Conservation (phyloP, 306 rosid genomes). For the Quercus cerris region DNA sequence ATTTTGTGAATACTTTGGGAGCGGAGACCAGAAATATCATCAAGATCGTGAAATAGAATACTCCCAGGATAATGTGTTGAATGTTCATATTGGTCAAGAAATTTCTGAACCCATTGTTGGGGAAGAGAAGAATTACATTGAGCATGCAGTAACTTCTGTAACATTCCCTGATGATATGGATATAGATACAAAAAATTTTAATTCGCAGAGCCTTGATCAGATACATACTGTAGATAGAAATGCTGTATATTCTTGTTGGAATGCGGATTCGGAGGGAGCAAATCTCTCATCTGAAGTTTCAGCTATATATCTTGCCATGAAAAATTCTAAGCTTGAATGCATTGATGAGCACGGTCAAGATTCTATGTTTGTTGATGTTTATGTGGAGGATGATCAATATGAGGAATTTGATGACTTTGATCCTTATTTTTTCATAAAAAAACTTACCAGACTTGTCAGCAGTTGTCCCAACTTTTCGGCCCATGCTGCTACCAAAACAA, state of each 20-base stretch:
- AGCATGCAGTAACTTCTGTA: slow-evolving; percentile 11
- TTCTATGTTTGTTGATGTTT: slow-evolving; percentile 69
- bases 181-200: slow-evolving; percentile 22
- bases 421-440: slow-evolving; percentile 89
- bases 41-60: slow-evolving; percentile 34
- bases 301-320: slow-evolving; percentile 77
- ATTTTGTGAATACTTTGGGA: slow-evolving; percentile 64
- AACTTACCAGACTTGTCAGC: slow-evolving; percentile 81
- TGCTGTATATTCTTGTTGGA: slow-evolving; percentile 29
- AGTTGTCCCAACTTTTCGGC: slow-evolving; percentile 93
- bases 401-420: slow-evolving; percentile 89
- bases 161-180: slow-evolving; percentile 40
- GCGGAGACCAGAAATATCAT: slow-evolving; percentile 50
- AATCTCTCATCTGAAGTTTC: slow-evolving; percentile 75
- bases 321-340: slow-evolving; percentile 88
- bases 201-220: slow-evolving; percentile 10
- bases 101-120: slow-evolving; percentile 19
- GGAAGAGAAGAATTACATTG: slow-evolving; percentile 22
- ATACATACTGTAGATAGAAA: slow-evolving; percentile 26
- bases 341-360: slow-evolving; percentile 85
- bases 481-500: slow-evolving; percentile 83
- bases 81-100: slow-evolving; percentile 38
- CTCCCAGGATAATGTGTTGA: slow-evolving; percentile 31
- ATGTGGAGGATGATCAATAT: slow-evolving; percentile 68
- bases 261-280: slow-evolving; percentile 63